Conservation (phyloP, 2,329 filamentous ascomycete genomes). For the Calonectria naviculata region DNA sequence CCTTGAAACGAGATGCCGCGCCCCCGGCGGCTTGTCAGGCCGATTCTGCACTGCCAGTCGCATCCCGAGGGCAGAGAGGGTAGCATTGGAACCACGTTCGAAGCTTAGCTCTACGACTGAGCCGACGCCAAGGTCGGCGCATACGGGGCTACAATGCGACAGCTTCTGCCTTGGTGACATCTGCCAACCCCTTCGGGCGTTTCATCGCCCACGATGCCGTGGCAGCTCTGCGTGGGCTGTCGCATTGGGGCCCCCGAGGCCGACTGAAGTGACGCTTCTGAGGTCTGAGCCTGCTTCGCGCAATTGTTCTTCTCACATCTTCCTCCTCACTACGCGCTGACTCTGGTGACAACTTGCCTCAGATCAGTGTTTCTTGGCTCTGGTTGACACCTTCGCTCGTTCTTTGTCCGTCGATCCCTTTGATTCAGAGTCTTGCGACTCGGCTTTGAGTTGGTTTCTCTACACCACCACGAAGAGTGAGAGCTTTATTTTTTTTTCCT, state of each 20-base stretch:
- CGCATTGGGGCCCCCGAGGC: not conserved
- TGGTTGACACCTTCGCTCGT: not conserved
- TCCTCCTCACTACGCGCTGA: conserved; percentile 8
- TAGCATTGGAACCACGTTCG: conserved; percentile 5
- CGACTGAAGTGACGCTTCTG: conserved; percentile 8
- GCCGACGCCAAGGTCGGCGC: not conserved
- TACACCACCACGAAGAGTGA: not conserved
- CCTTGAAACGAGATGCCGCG: not conserved
- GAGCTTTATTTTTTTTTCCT: not conserved
- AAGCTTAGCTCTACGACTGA: not conserved
- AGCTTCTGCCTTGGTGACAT: conserved; percentile 5
- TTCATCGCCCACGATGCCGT: conserved; percentile 16
- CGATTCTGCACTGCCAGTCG: conserved; percentile 12
- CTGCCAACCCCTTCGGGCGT: conserved; percentile 20
- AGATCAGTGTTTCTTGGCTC: conserved; percentile 9
- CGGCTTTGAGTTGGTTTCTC: not conserved
- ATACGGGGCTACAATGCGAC: conserved; percentile 19
- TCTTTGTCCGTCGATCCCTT: not conserved
- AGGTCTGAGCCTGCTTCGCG: not conserved
- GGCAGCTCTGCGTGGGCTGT: not conserved
- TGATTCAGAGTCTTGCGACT: not conserved
- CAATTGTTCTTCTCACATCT: conserved; percentile 5
- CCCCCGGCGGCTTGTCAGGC: not conserved
- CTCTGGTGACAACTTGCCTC: conserved; percentile 5
- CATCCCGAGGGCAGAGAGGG: not conserved